phyloP scores from a whole-genome alignment of 768 basidiomycete genomes.

The Psilocybe tampanensis region DNA sequence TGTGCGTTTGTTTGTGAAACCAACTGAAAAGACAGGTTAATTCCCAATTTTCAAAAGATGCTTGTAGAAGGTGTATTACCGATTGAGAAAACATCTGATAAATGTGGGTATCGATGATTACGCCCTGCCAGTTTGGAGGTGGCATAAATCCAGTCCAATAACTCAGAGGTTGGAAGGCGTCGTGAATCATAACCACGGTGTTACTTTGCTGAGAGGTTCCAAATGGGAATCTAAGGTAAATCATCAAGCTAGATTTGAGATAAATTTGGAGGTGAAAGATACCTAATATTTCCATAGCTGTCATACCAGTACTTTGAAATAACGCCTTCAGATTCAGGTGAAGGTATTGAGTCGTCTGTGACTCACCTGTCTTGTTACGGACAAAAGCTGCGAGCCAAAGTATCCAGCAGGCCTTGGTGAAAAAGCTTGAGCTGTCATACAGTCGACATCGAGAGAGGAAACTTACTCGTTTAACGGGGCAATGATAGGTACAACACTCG shows the following conservation, averaged over 20 bases:
- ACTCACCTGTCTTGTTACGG: conserved; percentile 44
- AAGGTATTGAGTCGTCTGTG: neutral
- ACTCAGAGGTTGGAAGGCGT: conserved; percentile 76
- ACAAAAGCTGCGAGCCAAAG: conserved; percentile 51
- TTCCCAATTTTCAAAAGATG: neutral
- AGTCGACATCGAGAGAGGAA: neutral
- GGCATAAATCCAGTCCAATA: conserved; percentile 70
- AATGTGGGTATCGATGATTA: conserved; percentile 79
- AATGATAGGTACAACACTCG: conserved; percentile 63
- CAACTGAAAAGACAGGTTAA: conserved; percentile 39
- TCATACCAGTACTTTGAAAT: conserved; percentile 64
- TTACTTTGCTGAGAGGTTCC: conserved; percentile 51
- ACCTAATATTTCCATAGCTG: conserved; percentile 78
- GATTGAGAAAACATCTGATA: conserved; percentile 72
- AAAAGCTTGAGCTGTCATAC: neutral
- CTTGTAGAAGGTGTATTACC: conserved; percentile 36
- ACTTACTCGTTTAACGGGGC: conserved; percentile 79
- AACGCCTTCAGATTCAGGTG: conserved; percentile 8
- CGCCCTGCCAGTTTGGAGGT: conserved; percentile 56
- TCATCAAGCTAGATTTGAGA: no score
- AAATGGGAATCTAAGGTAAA: conserved; percentile 9
- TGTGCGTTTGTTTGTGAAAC: conserved; percentile 35
- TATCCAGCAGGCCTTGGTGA: conserved; percentile 71
- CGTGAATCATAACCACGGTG: conserved; percentile 68
- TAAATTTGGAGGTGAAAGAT: no score